Evolutionary conservation across 2,329 filamentous ascomycete genomes (phyloP), one percentile per base, ranked within the genome.

Genomic region (Alternaria tenuissima): DNA sequence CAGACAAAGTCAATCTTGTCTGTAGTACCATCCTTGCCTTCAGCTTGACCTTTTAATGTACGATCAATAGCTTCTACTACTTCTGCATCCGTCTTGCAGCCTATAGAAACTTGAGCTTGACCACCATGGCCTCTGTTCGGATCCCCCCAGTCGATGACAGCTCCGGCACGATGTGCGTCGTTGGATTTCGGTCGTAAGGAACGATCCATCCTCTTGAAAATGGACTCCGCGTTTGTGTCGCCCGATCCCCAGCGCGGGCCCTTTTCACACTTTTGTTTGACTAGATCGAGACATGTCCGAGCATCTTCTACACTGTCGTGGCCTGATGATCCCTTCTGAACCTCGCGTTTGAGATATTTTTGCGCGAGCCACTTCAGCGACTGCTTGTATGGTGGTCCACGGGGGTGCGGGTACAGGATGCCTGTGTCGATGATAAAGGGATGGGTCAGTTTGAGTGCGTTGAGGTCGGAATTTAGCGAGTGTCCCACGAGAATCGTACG

Each of bases 301-400:
- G 95, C 93, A 77, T 99, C 95, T 78, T 99, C 95, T 64, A 97
- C 86, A 59, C 92, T 95, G 83, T 98, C 90, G 76, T 99, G 95
- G 16, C 95, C 95, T 16, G 84, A 83, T 16, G 83, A 83, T 52
- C 90, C 91, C 70, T 91, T 93, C 76, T 99, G 95, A 54, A 99
- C 96, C 76, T 96, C 91, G 57, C 92, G 90, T 52, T 86, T 86
- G 18, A 98, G 86, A 71, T 94, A 96, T 74, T 94, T 95, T 67
- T 94, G 89, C 0, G 91, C 86, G 2, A 99, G 87, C 84, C 89
- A 98, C 80, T 96, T 97, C 56, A 99, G 85, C 3, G 92, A 93
- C 41, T 92, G 93, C 76, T 96, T 98, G 63, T 96, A 85, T 0
- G 94, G 94, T 1, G 93, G 90, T 0, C 95, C 95, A 36, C 93